Percentiles rank a stretch among this genome's conserved stretches.
These are phyloP conservation scores for Candida quercuum DNA, from an alignment of 805 yeast genomes.

Conservation along the genomic window DNA sequence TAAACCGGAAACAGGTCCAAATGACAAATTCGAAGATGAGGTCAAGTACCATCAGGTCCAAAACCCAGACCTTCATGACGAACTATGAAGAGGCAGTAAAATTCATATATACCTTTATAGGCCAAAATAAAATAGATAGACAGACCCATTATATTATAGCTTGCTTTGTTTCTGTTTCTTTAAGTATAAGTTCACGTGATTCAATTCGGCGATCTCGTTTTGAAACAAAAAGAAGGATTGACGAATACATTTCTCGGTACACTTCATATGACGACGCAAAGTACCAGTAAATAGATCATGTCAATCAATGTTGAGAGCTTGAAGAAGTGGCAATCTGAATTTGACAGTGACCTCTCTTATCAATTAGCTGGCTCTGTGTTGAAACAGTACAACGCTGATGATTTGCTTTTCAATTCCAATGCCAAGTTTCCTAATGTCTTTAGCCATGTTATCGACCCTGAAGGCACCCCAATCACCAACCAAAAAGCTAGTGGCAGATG, in stretches of 20 bases:
- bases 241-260: too few species aligned
- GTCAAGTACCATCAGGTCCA: not conserved
- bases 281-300: not conserved
- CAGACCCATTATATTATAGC: too few species aligned
- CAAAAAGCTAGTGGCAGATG: conserved; percentile 79
- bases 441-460: conserved; percentile 36
- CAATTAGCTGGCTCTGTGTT: conserved; percentile 30
- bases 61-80: not conserved
- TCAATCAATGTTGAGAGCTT: not conserved
- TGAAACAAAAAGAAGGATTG: too few species aligned
- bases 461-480: conserved; percentile 55
- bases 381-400: conserved; percentile 31
- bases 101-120: too few species aligned
- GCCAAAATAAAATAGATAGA: too few species aligned
- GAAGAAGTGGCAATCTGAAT: conserved; percentile 21
- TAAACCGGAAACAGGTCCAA: not conserved
- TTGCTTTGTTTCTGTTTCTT: too few species aligned
- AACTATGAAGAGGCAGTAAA: too few species aligned
- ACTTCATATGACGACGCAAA: too few species aligned
- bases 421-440: conserved; percentile 18
- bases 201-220: too few species aligned
- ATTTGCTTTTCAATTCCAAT: conserved; percentile 19
- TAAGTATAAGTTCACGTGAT: not conserved
- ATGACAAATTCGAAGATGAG: not conserved
- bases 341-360: conserved; percentile 24